Evolutionary conservation across 2,329 filamentous ascomycete genomes (phyloP), one percentile per base, ranked within the genome.

Genomic region (Fusarium tjaetaba): DNA sequence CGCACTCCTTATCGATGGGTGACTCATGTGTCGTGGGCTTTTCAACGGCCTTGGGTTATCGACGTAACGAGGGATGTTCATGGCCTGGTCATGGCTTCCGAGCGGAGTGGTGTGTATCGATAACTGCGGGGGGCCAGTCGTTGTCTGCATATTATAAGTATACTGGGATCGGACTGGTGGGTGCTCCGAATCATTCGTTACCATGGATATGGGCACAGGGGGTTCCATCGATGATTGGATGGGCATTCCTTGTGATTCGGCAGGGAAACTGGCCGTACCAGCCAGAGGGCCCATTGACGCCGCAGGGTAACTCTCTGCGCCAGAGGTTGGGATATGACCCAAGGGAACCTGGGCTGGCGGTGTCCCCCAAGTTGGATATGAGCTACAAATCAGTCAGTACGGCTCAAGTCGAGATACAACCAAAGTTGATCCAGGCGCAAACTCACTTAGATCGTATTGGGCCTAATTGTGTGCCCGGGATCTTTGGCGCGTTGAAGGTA

Each of bases 371-470:
- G 85, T 84, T 20, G 88, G 86, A 72, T 89, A 90, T 13, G 88
- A 89, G 80, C 88, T 90, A 10, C n/a, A 34, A 68, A 39, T 32
- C 58, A 62, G 78, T 84, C 76, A 84, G 74, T 49, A 71, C 36
- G 48, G n/a, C 48, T 52, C 43, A 49, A 13, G 24, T 46, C 22
- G 20, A 30, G 18, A 20, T 58, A 32, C n/a, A 45, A 24, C 24
- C 56, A 49, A 49, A 39, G 20, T 32, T 16, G 32, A 39, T n/a
- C 39, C 26, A 32, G 52, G 30, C 38, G 52, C 18, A 22, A 65
- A 86, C 88, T 83, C 84, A 90, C 88, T 88, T 90, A 28, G 88
- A 89, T 79, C 88, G 84, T 84, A 90, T 87, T 24, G 83, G 77
- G 45, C 84, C 84, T 79, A 90, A 84, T 22, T 87, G 86, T 67